Evolutionary conservation across 257 asterid species (phyloP).

Genomic region (Solanum bulbocastanum): DNA sequence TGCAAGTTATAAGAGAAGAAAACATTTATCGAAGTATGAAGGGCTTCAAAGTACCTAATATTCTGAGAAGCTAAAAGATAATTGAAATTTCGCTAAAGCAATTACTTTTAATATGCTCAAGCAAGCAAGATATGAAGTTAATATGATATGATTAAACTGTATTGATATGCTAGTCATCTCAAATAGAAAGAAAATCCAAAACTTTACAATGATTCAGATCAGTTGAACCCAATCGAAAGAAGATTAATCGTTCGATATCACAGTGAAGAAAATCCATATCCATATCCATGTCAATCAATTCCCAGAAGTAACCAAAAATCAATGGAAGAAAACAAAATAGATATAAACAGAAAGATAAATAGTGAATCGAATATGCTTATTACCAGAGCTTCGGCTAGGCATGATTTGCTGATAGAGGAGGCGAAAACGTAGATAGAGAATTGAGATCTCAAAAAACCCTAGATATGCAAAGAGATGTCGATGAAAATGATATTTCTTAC

Average conservation of each 20-base stretch:
- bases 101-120: neutral
- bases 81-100: neutral
- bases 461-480: neutral
- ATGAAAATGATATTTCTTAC: neutral
- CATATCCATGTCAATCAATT: neutral
- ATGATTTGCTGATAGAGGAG: conserved; percentile 7
- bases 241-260: neutral
- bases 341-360: neutral
- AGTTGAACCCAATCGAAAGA: neutral
- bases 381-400: conserved; percentile 86
- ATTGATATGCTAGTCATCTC: neutral
- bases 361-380: neutral
- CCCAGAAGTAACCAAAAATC: neutral
- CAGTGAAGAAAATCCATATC: neutral
- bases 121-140: neutral
- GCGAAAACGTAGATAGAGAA: neutral
- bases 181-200: neutral
- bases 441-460: neutral
- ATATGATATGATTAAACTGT: neutral
- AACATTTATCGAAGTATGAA: neutral
- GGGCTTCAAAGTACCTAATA: neutral
- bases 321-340: neutral
- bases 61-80: neutral
- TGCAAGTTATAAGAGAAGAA: neutral
- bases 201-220: neutral